phyloP scores from a whole-genome alignment of 2,329 filamentous ascomycete genomes.

The Byssothecium circinans region DNA sequence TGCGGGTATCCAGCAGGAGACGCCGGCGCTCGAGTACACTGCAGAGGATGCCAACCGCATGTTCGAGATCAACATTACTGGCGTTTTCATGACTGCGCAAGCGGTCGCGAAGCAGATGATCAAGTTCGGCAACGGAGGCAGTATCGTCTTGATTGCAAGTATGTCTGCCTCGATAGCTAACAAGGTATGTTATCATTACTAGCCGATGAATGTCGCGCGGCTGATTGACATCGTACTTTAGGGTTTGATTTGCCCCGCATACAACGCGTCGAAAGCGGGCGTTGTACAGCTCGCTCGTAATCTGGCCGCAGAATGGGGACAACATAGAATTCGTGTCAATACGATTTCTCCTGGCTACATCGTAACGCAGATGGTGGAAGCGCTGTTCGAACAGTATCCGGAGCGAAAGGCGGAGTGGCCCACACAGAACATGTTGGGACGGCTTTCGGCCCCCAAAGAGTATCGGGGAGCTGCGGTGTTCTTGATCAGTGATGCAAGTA shows the following conservation, averaged over 20 bases:
- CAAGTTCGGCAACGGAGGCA: slow-evolving; percentile 60
- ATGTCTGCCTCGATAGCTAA: slow-evolving; percentile 66
- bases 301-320: slow-evolving; percentile 73
- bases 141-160: slow-evolving; percentile 64
- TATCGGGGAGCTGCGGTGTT: slow-evolving; percentile 45
- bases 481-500: slow-evolving; percentile 45
- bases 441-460: slow-evolving; percentile 39
- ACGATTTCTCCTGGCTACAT: slow-evolving; percentile 81
- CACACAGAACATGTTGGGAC: slow-evolving; percentile 78
- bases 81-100: slow-evolving; percentile 65
- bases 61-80: slow-evolving; percentile 64
- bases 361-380: slow-evolving; percentile 79
- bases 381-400: slow-evolving; percentile 74
- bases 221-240: slow-evolving; percentile 42
- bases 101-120: slow-evolving; percentile 68
- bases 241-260: slow-evolving; percentile 68
- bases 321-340: slow-evolving; percentile 75
- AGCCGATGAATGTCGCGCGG: background rate
- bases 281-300: slow-evolving; percentile 72
- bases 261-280: slow-evolving; percentile 76
- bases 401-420: slow-evolving; percentile 71
- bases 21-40: slow-evolving; percentile 75
- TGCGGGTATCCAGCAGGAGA: slow-evolving; percentile 81
- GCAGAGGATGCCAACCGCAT: slow-evolving; percentile 63
- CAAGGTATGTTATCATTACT: slow-evolving; percentile 53